Evolutionary conservation across 495 filamentous ascomycete species (phyloP), one percentile per base, ranked within the genome.

Genomic region (Penicillium macrosclerotiorum): DNA sequence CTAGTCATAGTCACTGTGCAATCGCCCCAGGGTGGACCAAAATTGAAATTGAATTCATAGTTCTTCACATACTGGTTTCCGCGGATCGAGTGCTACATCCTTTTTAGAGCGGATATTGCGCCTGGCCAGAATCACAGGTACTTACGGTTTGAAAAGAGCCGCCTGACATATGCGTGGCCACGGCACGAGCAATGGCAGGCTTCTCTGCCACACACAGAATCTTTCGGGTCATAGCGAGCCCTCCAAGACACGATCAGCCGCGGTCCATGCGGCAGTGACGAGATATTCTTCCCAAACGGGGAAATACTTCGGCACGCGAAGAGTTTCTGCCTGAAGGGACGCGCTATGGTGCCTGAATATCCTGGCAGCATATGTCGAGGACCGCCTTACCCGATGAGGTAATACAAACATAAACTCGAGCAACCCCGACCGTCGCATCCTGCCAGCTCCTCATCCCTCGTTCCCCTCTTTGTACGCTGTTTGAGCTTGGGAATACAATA

Each of bases 151-250:
- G 77, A 42, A 83, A 76, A 19, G 72, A 65, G 36, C 89, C 88
- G 40, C 89, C 90, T 16, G 85, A 84, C 37, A 98, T 76, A 70
- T 96, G 92, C 38, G 82, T 78, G 24, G 93, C 86, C 38, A 98
- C 94, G 33, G 93, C 89, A 67, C 90, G 95, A 39, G 93, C 86
- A 45, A 98, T 97, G 25, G 91, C 91, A 41, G 90, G 90, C 69
- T 98, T 98, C 62, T 98, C 93, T 44, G 93, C 93, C 52, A 98
- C 90, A 60, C 94, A 97, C 19, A 98, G 77, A 49, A 95, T 82
- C 64, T 75, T 78, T 23, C 58, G 59, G 34, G 60, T 62, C 52
- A 72, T 65, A 59, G 54, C 39, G 39, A 51, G 37, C 42, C 33
- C 37, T 41, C 18, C 23, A 13, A 27, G 18, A 34, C 36, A 16